A percentile compares a stretch with the other conserved stretches of the same genome.
These are phyloP conservation scores for Arbutus unedo DNA, from an alignment of 148 eudicot species.

Conservation along the genomic window DNA sequence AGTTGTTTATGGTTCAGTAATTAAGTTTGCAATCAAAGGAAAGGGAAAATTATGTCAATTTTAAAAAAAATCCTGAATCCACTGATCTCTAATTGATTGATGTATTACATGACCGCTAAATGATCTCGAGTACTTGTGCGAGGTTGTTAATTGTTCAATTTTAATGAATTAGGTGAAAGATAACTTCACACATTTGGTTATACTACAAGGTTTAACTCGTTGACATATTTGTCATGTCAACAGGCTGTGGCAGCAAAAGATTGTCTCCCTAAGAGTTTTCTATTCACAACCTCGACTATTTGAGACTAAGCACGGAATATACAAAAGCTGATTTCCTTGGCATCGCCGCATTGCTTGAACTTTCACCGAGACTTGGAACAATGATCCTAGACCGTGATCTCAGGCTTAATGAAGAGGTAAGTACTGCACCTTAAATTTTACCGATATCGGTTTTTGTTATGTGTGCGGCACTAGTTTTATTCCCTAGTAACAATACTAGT, in stretches of 20 bases:
- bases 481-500: background rate
- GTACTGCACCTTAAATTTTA: background rate
- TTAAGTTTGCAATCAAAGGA: background rate
- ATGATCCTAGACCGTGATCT: background rate
- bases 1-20: background rate
- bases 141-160: background rate
- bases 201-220: background rate
- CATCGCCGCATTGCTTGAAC: background rate
- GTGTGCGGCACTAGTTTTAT: too few species aligned
- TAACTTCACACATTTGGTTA: background rate
- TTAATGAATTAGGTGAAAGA: background rate
- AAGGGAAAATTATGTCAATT: too few species aligned
- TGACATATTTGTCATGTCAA: background rate
- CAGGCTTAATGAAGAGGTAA: background rate
- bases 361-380: conserved; percentile 1
- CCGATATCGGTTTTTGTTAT: background rate
- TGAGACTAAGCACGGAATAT: background rate
- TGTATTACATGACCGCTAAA: background rate
- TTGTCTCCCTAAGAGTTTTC: background rate
- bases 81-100: background rate
- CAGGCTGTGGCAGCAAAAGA: background rate
- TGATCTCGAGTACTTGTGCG: background rate
- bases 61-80: background rate
- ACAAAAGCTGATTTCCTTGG: background rate
- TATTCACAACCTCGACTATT: background rate